phyloP scores from a whole-genome alignment of 2,329 filamentous ascomycete genomes.

The Pseudogymnoascus sp. region DNA sequence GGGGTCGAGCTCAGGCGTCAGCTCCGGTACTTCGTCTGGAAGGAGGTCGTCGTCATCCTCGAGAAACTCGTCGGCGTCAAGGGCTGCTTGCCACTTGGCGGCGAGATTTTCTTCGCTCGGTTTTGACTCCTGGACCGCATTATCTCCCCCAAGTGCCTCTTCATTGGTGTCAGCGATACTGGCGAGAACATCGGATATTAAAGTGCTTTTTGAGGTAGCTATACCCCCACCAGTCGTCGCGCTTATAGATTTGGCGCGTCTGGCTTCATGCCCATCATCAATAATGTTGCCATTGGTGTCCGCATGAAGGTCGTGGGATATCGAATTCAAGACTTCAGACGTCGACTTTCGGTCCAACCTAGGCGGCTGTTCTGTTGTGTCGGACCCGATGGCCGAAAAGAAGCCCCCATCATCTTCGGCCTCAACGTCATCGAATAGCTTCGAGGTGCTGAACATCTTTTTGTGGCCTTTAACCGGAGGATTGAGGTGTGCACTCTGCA shows the following conservation, averaged over 20 bases:
- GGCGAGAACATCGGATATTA: constrained; percentile 24
- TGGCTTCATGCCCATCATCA: constrained; percentile 17
- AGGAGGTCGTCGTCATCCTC: constrained; percentile 54
- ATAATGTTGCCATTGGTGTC: constrained; percentile 18
- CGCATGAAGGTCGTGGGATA: constrained; percentile 34
- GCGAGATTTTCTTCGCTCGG: constrained; percentile 58
- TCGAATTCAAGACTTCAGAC: constrained; percentile 54
- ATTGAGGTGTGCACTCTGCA: constrained; percentile 32
- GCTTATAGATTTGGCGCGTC: constrained; percentile 18
- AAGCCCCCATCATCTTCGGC: constrained; percentile 49
- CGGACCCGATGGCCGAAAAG: constrained; percentile 40
- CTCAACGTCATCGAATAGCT: constrained; percentile 36
- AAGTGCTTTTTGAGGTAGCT: constrained; percentile 24
- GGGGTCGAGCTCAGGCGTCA: constrained; percentile 50
- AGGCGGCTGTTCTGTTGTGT: constrained; percentile 25
- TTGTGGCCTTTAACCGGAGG: constrained; percentile 10
- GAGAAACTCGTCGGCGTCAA: constrained; percentile 64
- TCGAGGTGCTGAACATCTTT: constrained; percentile 23
- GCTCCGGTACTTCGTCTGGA: constrained; percentile 43
- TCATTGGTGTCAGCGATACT: constrained; percentile 32
- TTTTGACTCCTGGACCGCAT: background rate
- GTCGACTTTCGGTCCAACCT: constrained; percentile 64
- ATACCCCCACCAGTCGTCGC: constrained; percentile 24
- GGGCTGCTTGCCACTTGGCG: constrained; percentile 76
- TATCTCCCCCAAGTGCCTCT: constrained; percentile 23